phyloP scores from a whole-genome alignment of 2,329 filamentous ascomycete species.

The Aspergillus sp. region DNA sequence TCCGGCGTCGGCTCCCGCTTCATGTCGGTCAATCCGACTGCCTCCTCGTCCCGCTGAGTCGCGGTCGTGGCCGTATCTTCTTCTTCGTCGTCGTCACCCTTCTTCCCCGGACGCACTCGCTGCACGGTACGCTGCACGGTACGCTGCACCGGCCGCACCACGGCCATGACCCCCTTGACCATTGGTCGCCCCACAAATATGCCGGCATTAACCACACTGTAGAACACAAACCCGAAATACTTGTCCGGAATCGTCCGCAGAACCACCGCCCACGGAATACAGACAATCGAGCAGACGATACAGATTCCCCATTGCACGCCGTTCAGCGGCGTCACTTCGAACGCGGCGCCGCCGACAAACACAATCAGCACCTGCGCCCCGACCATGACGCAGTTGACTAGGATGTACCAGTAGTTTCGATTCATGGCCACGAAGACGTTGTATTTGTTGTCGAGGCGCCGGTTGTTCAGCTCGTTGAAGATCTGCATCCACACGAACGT shows the following conservation, averaged over 20 bases:
- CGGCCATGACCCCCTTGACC: conserved; percentile 15
- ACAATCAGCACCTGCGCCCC: conserved; percentile 84
- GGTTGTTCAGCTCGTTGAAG: conserved; percentile 97
- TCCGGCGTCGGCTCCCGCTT: conserved; percentile 9
- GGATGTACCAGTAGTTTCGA: conserved; percentile 80
- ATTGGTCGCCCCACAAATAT: conserved; percentile 41
- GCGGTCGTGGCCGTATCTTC: too few species aligned
- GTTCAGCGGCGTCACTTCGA: conserved; percentile 62
- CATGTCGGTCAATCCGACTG: conserved; percentile 6
- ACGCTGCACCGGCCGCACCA: conserved; percentile 16
- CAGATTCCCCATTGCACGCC: conserved; percentile 81
- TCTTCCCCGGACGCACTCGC: not conserved
- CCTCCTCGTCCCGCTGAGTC: conserved; percentile 12
- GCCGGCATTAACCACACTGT: conserved; percentile 46
- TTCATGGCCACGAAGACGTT: conserved; percentile 88
- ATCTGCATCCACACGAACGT: conserved; percentile 99
- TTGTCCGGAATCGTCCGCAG: conserved; percentile 77
- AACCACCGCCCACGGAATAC: conserved; percentile 70
- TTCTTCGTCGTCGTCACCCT: conserved; percentile 2
- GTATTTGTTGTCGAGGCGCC: conserved; percentile 85
- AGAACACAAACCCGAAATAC: conserved; percentile 34
- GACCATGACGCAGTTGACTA: conserved; percentile 77
- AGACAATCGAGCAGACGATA: conserved; percentile 71
- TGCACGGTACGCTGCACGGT: conserved; percentile 12
- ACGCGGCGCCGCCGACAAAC: conserved; percentile 72